Evolutionary conservation across 2,329 filamentous ascomycete species (phyloP), one percentile per base, ranked within the genome.

Genomic region (Ophiostoma sp.): DNA sequence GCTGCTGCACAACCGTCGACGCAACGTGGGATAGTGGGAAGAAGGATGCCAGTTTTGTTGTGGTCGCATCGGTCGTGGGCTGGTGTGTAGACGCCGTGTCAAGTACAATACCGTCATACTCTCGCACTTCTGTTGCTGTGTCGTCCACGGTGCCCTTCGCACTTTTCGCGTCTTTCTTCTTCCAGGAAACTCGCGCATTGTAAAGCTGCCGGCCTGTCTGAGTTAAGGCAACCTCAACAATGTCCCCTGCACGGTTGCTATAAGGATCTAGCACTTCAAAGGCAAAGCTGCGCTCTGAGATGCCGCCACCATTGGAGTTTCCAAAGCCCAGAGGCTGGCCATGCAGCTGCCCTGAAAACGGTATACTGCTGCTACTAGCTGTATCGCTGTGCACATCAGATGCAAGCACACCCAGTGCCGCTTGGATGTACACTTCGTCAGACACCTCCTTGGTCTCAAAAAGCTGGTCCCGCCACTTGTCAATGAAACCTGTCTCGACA

Each of bases 401-500:
- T 65, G 84, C 81, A 67, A 91, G 78, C 72, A 94, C 82, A 8
- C 89, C 92, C 9, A 99, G 82, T 0, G 93, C 93, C 8, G 93
- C 93, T 80, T 99, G 95, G 0, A 89, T 88, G 72, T 93, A 91
- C 2, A 93, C 86, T 78, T 97, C 93, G 60, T 89, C 83, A 27
- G 85, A 81, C 45, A 90, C 84, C 0, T 77, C 76, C 12, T 85
- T 78, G 0, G 85, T 83, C 36, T 82, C 81, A 76, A 98, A 98
- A 1, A 99, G 84, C 72, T 93, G 89, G 11, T 87, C 84, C 69
- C 86, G 85, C 80, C 96, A 90, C 77, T 96, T 97, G 67, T 93
- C 89, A 72, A 99, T 98, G 76, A 97, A 99, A 0, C 94, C 94
- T 0, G 95, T 99, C 78, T 99, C 94, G 14, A 99, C 93, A 27